Evolutionary conservation across 805 yeast species (phyloP), one percentile per base, ranked within the genome.

Genomic region (Starmera amethionina): DNA sequence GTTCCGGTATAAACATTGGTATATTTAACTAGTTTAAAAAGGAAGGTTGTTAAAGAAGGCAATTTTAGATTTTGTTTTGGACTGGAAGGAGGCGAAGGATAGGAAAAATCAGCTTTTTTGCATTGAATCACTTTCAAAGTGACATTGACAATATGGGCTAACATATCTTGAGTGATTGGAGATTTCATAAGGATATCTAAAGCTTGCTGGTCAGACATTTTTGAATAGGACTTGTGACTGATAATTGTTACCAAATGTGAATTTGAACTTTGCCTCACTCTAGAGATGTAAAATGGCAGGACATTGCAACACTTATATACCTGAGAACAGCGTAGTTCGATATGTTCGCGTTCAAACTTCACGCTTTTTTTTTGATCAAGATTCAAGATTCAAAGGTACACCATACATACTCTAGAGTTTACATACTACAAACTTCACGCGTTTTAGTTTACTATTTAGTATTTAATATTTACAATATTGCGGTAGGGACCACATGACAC

Each of bases 1-100:
- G 89, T 82, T 32, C 89, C 87, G 3, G 88, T 79, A 59, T 82
- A 79, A n/a, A 83, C 87, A 52, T 81, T 81, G 28, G 88, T 79
- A 64, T 80, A 74, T 55, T 83, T 71, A 32, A 83, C 86, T 54
- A 83, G 64, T 51, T 71, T 77, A 44, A 82, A 74, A 52, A 83
- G 77, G 61, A 83, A 83, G 0, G 84, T 75, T 80, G 76, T 79
- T 47, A 83, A 66, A 7, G 88, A 79, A 11, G 90, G 89, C 40
- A 65, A 40, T 27, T 45, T 44, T 8, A 39, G 32, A 5, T 41
- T 34, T 13, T 43, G 39, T 6, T 36, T 28, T 19, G 62, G 60
- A 13, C 63, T 56, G 10, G 60, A 49, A 14, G 70, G 67, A 25
- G 65, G 62, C 3, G 64, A 47, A 38, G 65, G 60, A 38, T 54